Percentiles rank a stretch among this genome's conserved stretches.
Conservation (phyloP, 306 rosid genomes). For the Hippophae tibetana region DNA sequence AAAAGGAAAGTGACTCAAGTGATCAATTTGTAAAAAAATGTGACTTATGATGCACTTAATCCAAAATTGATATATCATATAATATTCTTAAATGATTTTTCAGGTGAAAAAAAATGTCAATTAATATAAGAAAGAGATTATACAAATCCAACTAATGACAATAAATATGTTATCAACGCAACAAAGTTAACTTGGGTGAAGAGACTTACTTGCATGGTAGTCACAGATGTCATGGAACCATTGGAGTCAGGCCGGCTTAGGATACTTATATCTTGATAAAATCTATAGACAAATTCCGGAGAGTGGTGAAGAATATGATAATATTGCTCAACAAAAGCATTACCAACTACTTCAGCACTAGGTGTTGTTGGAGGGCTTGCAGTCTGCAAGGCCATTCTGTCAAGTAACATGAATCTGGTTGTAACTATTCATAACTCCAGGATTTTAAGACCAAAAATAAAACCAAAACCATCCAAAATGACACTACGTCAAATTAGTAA, state of each 20-base stretch:
- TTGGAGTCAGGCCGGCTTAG: constrained; percentile 61
- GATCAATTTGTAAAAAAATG: too few relatives aligned
- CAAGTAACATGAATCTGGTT: neutral
- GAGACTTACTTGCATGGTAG: constrained; percentile 69
- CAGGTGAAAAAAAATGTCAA: neutral
- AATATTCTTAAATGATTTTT: too few relatives aligned
- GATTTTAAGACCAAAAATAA: constrained; percentile 13
- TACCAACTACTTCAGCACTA: constrained; percentile 55
- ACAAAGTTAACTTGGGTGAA: neutral
- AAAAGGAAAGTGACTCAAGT: too few relatives aligned
- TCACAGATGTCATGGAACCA: constrained; percentile 60
- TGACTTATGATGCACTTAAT: too few relatives aligned
- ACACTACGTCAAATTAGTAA: neutral
- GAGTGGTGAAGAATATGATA: constrained; percentile 72
- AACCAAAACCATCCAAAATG: constrained; percentile 7
- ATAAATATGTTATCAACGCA: neutral
- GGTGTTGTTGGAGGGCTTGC: constrained; percentile 34
- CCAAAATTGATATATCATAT: too few relatives aligned
- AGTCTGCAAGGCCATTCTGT: constrained; percentile 62
- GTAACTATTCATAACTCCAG: constrained; percentile 2
- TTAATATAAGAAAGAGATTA: neutral
- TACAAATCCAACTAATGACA: neutral
- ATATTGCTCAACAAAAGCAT: constrained; percentile 78
- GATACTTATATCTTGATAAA: constrained; percentile 66
- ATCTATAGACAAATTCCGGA: constrained; percentile 54